A percentile compares a stretch with the other conserved stretches of the same genome.
phyloP scores from a whole-genome alignment of 495 filamentous ascomycete genomes.

The Penicillium subrubescens region DNA sequence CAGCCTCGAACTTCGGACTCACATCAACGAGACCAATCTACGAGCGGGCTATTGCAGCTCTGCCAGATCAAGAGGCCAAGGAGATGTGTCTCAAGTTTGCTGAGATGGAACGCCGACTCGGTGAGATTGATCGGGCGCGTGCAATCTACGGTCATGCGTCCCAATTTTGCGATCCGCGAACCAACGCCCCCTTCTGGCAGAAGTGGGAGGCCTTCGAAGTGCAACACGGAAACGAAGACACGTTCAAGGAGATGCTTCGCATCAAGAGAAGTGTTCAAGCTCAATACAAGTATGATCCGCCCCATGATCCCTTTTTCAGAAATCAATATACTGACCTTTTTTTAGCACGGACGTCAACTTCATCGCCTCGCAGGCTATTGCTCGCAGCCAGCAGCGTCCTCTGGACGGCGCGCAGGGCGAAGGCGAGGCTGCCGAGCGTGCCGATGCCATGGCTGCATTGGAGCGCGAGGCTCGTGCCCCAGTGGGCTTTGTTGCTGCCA shows the following conservation, averaged over 20 bases:
- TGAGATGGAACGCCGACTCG: constrained; percentile 95
- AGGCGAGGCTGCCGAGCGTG: constrained; percentile 56
- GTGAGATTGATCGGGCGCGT: constrained; percentile 93
- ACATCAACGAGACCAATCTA: constrained; percentile 97
- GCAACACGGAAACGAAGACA: constrained; percentile 97
- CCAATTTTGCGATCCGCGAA: constrained; percentile 95
- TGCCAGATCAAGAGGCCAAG: constrained; percentile 91
- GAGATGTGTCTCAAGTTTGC: constrained; percentile 99
- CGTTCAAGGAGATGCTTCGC: constrained; percentile 98
- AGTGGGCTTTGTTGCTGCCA: constrained; percentile 87
- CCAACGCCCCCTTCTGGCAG: constrained; percentile 85
- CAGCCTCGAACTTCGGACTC: constrained; percentile 95
- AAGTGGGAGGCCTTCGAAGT: constrained; percentile 99
- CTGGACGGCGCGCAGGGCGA: constrained; percentile 44
- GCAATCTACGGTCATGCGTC: constrained; percentile 96
- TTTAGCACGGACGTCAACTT: constrained; percentile 92
- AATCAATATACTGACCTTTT: constrained; percentile 20
- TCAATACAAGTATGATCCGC: constrained; percentile 77
- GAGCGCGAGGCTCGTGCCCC: constrained; percentile 89
- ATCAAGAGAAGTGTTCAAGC: constrained; percentile 97
- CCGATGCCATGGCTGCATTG: constrained; percentile 87
- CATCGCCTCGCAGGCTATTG: constrained; percentile 93
- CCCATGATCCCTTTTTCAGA: background rate
- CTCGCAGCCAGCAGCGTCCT: constrained; percentile 67
- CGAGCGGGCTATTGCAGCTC: constrained; percentile 86